Base-by-base conservation (phyloP, 1,139 yeast species). In the Taphrina pruni region DNA sequence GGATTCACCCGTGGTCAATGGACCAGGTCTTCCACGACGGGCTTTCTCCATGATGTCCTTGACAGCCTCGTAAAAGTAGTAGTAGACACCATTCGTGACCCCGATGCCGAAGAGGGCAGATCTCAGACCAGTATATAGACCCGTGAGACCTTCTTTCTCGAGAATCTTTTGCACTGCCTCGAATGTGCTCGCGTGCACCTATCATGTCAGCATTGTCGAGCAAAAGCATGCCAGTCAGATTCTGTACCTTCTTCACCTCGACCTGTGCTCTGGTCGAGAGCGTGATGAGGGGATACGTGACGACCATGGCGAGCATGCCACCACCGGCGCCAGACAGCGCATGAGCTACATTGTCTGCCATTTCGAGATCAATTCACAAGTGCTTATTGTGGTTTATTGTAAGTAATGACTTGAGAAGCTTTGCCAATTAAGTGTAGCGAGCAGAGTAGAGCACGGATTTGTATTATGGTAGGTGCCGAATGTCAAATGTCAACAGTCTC, bases 251-350 rank as follows among this genome's bases (percentile, higher is more conserved):
- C 56, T 46, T 64, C 39, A 65, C 62, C 54, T 73, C 75, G 26
- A 72, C 72, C 56, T 73, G 75, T 11, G 75, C 75, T 39, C 75
- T 70, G 7, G 74, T 73, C 14, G 75, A 73, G 54, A 75, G 82
- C 80, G 74, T 82, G 80, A 75, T 84, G 82, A 48, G 96, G 87
- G 11, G 98, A 97, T 57, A 65, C 36, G 64, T 58, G 32, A 58
- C 87, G 1, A 88, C 84, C 88, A 91, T 89, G 8, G 96, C 86
- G 60, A 90, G 83, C 54, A 95, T 92, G 32, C 97, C 97, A 48
- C 97, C 97, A 12, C 94, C 89, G 64, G 97, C 96, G 14, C 97
- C 97, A 12, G 97, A 90, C 32, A 92, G 79, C 17, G 97, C 97
- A 76, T 92, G 97, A 52, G 95, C 93, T 35, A 80, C 79, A 66